Evolutionary conservation across 352 stramenopile genomes (phyloP), one percentile per base, ranked within the genome.

Genomic region (Peronosclerospora sorghi): DNA sequence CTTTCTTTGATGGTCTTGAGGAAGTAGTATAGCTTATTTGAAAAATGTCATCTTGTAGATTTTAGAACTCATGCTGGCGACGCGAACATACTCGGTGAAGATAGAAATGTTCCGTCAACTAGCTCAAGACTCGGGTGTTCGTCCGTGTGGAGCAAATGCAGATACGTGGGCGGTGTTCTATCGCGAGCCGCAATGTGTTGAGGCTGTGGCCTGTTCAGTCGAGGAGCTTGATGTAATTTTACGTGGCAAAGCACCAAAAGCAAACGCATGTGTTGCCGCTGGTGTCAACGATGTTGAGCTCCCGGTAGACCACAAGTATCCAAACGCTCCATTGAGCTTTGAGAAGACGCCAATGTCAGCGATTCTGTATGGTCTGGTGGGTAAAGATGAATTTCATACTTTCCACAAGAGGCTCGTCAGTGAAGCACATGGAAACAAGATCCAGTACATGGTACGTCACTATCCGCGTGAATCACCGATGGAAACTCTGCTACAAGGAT

Each of bases 401-500:
- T 92, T 95, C 43, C 83, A 95, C 35, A 13, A 47, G 8, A 63
- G 64, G 32, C 52, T 94, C 6, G 62, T 70, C n/a, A 51, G 54
- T n/a, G 47, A 74, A 30, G 80, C 82, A 4, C 61, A 77, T 48
- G 41, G 50, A 10, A 70, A 77, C 19, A 42, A 68, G 20, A 48
- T 94, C 15, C 61, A 74, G 57, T 95, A 95, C 57, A 85, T 94
- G 52, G 59, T 87, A 28, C 80, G 83, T 23, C 83, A 92, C 39
- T 88, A 71, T 14, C 63, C 83, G 2, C 68, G 67, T 30, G 63
- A 90, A 39, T 72, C 77, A 26, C 60, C 45, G 8, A 40, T 86
- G 29, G 64, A 82, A 50, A 94, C 86, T 34, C 54, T 86, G 29
- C 49, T 97, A 7, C 83, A 95, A 39, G 92, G 91, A 14, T 97